Base-by-base conservation (phyloP, 1,139 yeast genomes). In the Yamadazyma oceani region DNA sequence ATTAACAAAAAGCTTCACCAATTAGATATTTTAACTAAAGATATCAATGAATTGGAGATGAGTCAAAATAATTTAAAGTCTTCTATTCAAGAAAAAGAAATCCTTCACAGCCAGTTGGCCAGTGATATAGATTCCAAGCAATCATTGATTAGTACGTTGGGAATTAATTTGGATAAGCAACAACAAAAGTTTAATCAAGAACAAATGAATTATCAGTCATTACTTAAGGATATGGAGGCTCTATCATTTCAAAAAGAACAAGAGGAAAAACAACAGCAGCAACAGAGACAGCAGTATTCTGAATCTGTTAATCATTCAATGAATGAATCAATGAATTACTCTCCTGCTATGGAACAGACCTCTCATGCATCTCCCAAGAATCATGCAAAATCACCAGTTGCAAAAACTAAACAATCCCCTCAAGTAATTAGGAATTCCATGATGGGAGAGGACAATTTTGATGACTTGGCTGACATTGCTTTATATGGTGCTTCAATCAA, bases 391-490 rank as follows among this genome's bases (percentile, higher is more conserved):
- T 26, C 28, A 9, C 29, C 29, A 10, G 29, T 6, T 6, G 17
- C 31, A 5, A 26, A 16, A 8, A 24, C 26, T 12, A 29, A 19
- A 19, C n/a, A 17, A n/a, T 17, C 24, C 10, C 32, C 40, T 11
- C 27, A 26, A 23, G 21, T 13, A 10, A 31, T 40, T 12, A 37
- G 49, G 40, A 40, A 44, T 27, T 46, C 50, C 16, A 29, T 45
- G 35, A 34, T 40, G 32, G 46, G 51, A 15, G 41, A 47, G 14
- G 66, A 60, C 32, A 60, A 70, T 42, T 58, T 73, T 31, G 64
- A 66, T 26, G 79, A 74, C 46, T 60, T 72, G 39, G 55, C 74
- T 2, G 73, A 69, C 44, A 68, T 70, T 42, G 78, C 78, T 1
- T 39, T 69, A 11, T 69, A 67, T 44, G 69, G 72, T 2, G 72